A percentile compares a stretch with the other conserved stretches of the same genome.
Evolutionary conservation across 345 rosid genomes (phyloP).

Genomic region (Carallia brachiata): DNA sequence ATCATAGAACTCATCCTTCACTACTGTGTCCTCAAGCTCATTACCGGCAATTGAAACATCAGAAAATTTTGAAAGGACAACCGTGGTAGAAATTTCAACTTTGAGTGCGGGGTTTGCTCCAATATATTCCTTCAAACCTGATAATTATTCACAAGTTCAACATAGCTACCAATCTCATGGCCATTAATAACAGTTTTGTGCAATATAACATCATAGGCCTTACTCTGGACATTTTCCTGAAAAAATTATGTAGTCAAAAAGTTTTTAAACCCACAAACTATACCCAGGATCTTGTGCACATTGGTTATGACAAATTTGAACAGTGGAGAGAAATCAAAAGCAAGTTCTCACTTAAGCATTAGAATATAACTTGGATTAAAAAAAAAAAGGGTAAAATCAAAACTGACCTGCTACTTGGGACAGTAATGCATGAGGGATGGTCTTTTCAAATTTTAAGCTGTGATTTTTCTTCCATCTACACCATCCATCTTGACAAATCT

Average conservation of each 20-base stretch:
- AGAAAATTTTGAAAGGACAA: constrained; percentile 52
- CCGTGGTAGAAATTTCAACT: constrained; percentile 46
- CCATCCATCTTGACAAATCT: constrained; percentile 74
- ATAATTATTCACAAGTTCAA: constrained; percentile 11
- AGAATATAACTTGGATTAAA: not conserved
- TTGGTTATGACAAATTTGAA: no score
- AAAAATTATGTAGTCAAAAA: not conserved
- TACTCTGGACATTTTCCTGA: not conserved
- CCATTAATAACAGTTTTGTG: constrained; percentile 4
- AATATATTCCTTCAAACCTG: constrained; percentile 91
- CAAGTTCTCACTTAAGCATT: not conserved
- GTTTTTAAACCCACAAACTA: not conserved
- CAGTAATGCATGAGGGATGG: constrained; percentile 69
- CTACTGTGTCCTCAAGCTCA: constrained; percentile 60
- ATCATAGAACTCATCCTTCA: constrained; percentile 87
- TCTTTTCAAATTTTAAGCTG: constrained; percentile 83
- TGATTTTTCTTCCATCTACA: constrained; percentile 67
- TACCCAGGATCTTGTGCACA: not conserved
- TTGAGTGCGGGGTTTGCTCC: constrained; percentile 85
- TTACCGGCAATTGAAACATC: constrained; percentile 39
- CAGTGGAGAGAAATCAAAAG: no score
- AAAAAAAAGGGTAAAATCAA: not conserved
- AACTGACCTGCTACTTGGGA: constrained; percentile 80
- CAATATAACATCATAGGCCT: not conserved
- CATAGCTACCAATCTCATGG: constrained; percentile 12